Base-by-base conservation (phyloP, 345 rosid species). In the Draba incana region DNA sequence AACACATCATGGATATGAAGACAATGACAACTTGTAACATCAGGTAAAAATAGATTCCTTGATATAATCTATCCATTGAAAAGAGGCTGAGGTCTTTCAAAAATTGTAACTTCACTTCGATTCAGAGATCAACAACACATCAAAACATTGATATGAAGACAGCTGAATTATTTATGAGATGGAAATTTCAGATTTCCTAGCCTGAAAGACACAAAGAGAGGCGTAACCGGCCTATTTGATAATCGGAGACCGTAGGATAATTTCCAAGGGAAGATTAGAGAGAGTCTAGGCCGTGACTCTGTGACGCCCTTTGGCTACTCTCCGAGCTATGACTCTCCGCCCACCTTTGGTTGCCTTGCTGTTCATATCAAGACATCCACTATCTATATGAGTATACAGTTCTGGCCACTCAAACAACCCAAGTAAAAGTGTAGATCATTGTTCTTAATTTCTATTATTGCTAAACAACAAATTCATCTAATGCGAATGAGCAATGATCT, bases 301-400 rank as follows among this genome's bases (percentile, higher is more conserved):
- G 45, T 83, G 74, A 39, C 99, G 90, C 28, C 99, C 98, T 78
- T 94, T 94, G 8, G 98, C 99, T 71, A 91, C 80, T 77, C 99
- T 86, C 57, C 99, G 90, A 70, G 96, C 99, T 61, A 94, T 94
- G 76, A 94, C 99, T 79, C 85, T 86, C 45, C 93, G 81, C 39
- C 99, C 99, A 47, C 99, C 99, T 80, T 87, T 94, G 16, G 98
- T 94, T 68, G 98, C 95, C 79, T 91, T 94, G 50, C 98, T 94
- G 99, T 66, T 60, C 75, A 79, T 54, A 69, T 62, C 57, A 23
- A 80, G 10, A 68, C 24, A 69, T 27, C 61, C 46, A 59, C 24
- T 12, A 57, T 61, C 50, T 35, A 5, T 24, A 28, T 62, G 49
- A 60, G 78, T 44, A 62, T 64, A 45, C 57, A 53, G 8, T 61